Base-by-base conservation (phyloP, 2,329 filamentous ascomycete genomes). In the Aspergillus fructus region DNA sequence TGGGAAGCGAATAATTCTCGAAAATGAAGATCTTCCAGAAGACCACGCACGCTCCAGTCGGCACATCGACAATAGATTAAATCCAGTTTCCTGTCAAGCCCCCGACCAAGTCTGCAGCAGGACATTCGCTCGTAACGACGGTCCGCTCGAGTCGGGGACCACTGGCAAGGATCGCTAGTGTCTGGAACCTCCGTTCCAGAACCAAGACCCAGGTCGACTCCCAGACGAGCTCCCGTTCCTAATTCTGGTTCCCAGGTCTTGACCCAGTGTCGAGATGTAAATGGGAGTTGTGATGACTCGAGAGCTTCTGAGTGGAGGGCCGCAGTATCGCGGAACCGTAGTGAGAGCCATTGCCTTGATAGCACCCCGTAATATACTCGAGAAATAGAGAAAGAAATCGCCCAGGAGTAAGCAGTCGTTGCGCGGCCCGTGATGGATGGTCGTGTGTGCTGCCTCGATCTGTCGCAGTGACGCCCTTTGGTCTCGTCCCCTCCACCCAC, bases 21-120 rank as follows among this genome's bases (percentile, higher is more conserved):
- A 50, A 51, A 51, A 49, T 49, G 50, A 56, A 52, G 55, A 58
- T 54, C 50, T 49, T 54, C 50, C 39, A 41, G 50, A 47, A 34
- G 49, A 49, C 46, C 46, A 51, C 50, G 55, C 50, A 53, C 39
- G 41, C 55, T 51, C 48, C 55, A 47, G 54, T 40, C 23, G 21
- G 40, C 54, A 56, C 47, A 52, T 43, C 33, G 19, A 49, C 46
- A 37, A 52, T 52, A 52, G 34, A 56, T 52, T 41, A 52, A 52
- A 27, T 41, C 39, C 23, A 33, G 33, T 19, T 11, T 43, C n/a
- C 34, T 40, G 19, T 12, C 7, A 19, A 30, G 27, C 9, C 27
- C 27, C 3, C 21, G 37, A 39, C 27, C 45, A 34, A 19, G 23
- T 33, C 45, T 40, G 24, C 45, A 33, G 45, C 45, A 24, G 45